These are phyloP conservation scores for Pistacia atlantica DNA, from an alignment of 345 rosid genomes.

Conservation along the genomic window DNA sequence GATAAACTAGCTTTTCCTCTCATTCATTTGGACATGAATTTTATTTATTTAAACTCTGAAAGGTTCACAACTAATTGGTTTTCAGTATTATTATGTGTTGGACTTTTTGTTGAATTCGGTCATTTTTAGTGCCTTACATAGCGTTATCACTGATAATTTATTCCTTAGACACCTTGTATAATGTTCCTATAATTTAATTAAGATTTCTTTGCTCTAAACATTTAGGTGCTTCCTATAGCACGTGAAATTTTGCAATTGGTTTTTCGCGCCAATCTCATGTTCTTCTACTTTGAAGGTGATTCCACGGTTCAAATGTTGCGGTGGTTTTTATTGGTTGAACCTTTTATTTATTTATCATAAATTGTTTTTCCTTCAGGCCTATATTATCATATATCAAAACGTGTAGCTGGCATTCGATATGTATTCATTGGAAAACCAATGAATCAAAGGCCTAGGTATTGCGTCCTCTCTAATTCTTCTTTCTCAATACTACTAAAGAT, in stretches of 20 bases:
- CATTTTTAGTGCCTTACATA: not conserved
- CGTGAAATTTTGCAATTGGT: slow-evolving; percentile 78
- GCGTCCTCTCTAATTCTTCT: slow-evolving; percentile 17
- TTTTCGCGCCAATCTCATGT: slow-evolving; percentile 90
- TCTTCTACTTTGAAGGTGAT: slow-evolving; percentile 97
- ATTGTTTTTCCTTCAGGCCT: slow-evolving; percentile 49
- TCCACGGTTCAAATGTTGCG: slow-evolving; percentile 14
- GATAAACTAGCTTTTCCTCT: not conserved
- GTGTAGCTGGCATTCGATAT: slow-evolving; percentile 81
- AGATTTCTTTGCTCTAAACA: slow-evolving; percentile 16
- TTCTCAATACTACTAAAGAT: not conserved
- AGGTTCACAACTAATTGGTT: not conserved
- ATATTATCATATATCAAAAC: slow-evolving; percentile 92
- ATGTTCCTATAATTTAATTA: not conserved
- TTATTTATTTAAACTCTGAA: not conserved
- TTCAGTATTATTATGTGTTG: not conserved
- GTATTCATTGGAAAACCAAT: slow-evolving; percentile 89
- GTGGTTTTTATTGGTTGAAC: slow-evolving; percentile 6
- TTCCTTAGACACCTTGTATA: not conserved
- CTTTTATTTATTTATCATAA: slow-evolving; percentile 3
- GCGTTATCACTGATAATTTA: not conserved
- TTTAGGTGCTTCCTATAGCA: slow-evolving; percentile 75
- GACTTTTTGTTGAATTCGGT: not conserved
- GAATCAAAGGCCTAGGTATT: slow-evolving; percentile 92
- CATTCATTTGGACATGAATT: not conserved